phyloP scores from a whole-genome alignment of 306 rosid genomes.

The Rosa lucieae region DNA sequence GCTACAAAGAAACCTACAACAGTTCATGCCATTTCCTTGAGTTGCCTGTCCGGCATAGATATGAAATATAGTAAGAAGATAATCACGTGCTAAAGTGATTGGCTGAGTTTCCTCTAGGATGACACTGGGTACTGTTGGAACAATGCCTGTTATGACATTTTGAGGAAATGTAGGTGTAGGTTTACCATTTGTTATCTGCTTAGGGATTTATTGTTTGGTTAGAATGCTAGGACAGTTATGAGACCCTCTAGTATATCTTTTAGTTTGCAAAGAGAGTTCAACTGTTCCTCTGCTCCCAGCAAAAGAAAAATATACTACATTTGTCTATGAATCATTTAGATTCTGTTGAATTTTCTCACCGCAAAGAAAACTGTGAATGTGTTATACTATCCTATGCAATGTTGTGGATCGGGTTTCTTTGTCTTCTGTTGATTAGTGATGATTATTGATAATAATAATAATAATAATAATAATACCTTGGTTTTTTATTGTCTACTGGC shows the following conservation, averaged over 20 bases:
- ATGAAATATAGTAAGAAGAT: not conserved
- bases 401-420: not conserved
- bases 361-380: not conserved
- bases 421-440: not conserved
- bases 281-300: not conserved
- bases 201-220: not conserved
- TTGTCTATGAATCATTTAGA: too few relatives aligned
- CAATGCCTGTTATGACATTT: not conserved
- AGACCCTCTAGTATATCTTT: not conserved
- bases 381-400: not conserved
- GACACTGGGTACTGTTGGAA: not conserved
- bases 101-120: not conserved
- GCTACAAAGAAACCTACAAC: not conserved
- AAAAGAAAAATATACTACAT: not conserved
- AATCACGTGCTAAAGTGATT: not conserved
- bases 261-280: not conserved
- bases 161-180: not conserved
- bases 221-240: not conserved
- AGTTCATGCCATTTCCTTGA: not conserved
- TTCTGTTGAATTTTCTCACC: not conserved
- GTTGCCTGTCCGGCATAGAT: not conserved
- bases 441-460: not conserved
- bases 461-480: not conserved
- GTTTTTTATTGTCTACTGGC: slow-evolving; percentile 20
- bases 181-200: not conserved